Conservation (phyloP, 83 land plant genomes). For the Isoetes engelmannii region DNA sequence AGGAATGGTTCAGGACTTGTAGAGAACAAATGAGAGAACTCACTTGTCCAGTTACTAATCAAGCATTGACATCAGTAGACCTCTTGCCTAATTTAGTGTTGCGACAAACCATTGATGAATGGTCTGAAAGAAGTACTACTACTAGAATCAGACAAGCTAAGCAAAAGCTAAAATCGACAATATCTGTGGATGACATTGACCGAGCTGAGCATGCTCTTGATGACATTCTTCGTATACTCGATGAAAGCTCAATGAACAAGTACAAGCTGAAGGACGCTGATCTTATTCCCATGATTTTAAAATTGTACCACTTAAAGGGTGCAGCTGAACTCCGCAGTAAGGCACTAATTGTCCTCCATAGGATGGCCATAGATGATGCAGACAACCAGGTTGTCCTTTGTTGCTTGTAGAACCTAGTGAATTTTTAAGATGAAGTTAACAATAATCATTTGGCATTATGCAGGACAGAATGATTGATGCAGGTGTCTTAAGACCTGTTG, state of each 20-base stretch:
- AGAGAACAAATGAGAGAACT: background rate
- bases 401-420: background rate
- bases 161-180: background rate
- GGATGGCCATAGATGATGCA: slow-evolving; percentile 8
- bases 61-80: background rate
- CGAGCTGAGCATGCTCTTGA: background rate
- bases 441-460: background rate
- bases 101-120: slow-evolving; percentile 13
- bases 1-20: slow-evolving; percentile 14
- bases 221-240: background rate
- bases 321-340: slow-evolving; percentile 4
- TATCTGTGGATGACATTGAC: background rate
- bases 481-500: slow-evolving; percentile 38
- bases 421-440: background rate
- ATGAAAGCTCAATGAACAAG: slow-evolving; percentile 10
- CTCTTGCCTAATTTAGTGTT: slow-evolving; percentile 6
- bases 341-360: slow-evolving; percentile 4
- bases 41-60: slow-evolving; percentile 8
- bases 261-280: slow-evolving; percentile 11
- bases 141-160: background rate
- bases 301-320: background rate
- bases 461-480: slow-evolving; percentile 44
- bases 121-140: slow-evolving; percentile 1
- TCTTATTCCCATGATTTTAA: slow-evolving; percentile 5
- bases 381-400: slow-evolving; percentile 13